Percentiles rank a stretch among this genome's conserved stretches.
phyloP scores from a whole-genome alignment of 139 green algal species.

The Auxenochlorella pyrenoidosa region DNA sequence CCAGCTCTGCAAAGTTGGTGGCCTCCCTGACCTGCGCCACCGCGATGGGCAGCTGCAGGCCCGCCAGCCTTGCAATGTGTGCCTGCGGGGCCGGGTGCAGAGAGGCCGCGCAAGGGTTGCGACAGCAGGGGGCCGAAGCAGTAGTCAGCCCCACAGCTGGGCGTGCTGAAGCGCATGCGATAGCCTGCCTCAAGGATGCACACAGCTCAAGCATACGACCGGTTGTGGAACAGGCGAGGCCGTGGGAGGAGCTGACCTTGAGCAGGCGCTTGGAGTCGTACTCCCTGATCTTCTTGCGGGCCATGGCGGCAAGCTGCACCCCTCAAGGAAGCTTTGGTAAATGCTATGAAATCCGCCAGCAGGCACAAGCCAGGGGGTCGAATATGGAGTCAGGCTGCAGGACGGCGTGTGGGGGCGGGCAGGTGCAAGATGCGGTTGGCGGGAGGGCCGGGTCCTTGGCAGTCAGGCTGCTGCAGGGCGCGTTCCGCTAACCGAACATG shows the following conservation, averaged over 20 bases:
- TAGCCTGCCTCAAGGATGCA: too few species aligned
- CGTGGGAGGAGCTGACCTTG: too few species aligned
- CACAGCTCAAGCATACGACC: neutral
- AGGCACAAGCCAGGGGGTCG: too few species aligned
- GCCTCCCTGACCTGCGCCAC: constrained; percentile 62
- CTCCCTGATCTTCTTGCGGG: constrained; percentile 84
- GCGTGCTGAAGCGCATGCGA: too few species aligned
- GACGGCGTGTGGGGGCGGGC: too few species aligned
- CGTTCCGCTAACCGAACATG: too few species aligned
- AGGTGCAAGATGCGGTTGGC: neutral
- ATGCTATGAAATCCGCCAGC: too few species aligned
- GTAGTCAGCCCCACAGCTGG: neutral
- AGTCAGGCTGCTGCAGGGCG: too few species aligned
- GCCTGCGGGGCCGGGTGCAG: neutral
- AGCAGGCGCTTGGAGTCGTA: constrained; percentile 78
- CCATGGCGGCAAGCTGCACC: constrained; percentile 54
- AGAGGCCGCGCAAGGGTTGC: neutral
- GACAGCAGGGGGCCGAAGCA: neutral
- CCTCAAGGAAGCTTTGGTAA: neutral
- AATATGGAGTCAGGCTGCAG: too few species aligned
- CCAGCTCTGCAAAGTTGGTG: constrained; percentile 76
- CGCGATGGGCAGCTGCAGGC: constrained; percentile 77
- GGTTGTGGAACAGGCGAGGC: too few species aligned
- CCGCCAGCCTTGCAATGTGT: constrained; percentile 73
- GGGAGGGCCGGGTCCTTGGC: too few species aligned